Evolutionary conservation across 108 stramenopile genomes (phyloP).

Genomic region (Phaeodactylum tricornutum): DNA sequence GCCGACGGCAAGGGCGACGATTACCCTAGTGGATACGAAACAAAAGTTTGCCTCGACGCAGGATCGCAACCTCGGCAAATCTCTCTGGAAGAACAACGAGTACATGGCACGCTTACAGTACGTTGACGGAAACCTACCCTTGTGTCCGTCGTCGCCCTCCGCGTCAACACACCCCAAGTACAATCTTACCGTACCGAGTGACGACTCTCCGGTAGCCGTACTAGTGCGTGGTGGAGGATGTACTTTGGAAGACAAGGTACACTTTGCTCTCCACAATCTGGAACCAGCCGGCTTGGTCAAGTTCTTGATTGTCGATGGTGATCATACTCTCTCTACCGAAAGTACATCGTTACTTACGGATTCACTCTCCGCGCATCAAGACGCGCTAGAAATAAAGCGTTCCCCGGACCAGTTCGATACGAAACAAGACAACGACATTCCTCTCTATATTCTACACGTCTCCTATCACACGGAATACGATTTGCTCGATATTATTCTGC

Average conservation of each 20-base stretch:
- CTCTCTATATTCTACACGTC: slow-evolving; percentile 8
- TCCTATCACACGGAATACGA: slow-evolving; percentile 1
- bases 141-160: slow-evolving; percentile 9
- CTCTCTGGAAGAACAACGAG: slow-evolving; percentile 19
- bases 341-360: too few relatives aligned
- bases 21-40: slow-evolving; percentile 19
- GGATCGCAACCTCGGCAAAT: slow-evolving; percentile 14
- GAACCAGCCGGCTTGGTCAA: slow-evolving; percentile 17
- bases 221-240: slow-evolving; percentile 31
- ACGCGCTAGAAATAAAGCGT: not conserved
- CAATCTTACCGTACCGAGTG: slow-evolving; percentile 14
- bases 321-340: not conserved
- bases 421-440: not conserved
- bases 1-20: slow-evolving; percentile 12
- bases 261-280: slow-evolving; percentile 21
- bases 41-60: slow-evolving; percentile 12
- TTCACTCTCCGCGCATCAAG: too few relatives aligned
- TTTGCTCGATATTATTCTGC: not conserved
- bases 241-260: slow-evolving; percentile 30
- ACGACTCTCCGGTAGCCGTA: slow-evolving; percentile 38
- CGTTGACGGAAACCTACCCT: slow-evolving; percentile 11
- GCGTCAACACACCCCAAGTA: slow-evolving; percentile 5
- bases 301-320: slow-evolving; percentile 26
- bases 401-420: not conserved
- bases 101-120: slow-evolving; percentile 38